A percentile compares a stretch with the other conserved stretches of the same genome.
phyloP scores from a whole-genome alignment of 208 protist species.

The Trichomonas tenax region DNA sequence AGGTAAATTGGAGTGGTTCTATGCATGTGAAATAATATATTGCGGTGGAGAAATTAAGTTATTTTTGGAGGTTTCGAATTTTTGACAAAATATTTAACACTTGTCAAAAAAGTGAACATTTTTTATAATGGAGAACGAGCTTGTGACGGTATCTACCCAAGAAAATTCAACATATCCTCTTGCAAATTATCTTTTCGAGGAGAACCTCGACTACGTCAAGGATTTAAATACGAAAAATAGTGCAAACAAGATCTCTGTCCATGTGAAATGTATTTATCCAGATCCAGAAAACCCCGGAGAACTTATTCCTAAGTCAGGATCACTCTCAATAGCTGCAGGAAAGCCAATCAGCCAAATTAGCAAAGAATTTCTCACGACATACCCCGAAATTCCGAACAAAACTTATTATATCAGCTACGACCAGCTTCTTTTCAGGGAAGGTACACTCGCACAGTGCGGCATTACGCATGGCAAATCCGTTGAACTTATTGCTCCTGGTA shows the following conservation, averaged over 20 bases:
- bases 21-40: too few relatives aligned
- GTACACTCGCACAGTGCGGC: neutral
- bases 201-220: neutral
- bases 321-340: neutral
- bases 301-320: neutral
- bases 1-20: too few relatives aligned
- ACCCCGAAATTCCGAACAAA: neutral
- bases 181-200: neutral
- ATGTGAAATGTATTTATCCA: neutral
- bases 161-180: neutral
- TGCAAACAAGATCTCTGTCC: neutral
- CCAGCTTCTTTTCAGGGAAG: neutral
- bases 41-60: too few relatives aligned
- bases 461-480: conserved; percentile 10
- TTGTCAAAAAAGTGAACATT: too few relatives aligned
- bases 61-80: too few relatives aligned
- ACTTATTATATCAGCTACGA: neutral
- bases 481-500: neutral
- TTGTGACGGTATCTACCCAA: neutral
- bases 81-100: too few relatives aligned
- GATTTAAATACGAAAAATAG: neutral
- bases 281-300: neutral
- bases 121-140: neutral
- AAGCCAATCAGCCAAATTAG: neutral
- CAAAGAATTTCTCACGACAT: neutral